phyloP scores from a whole-genome alignment of 495 filamentous ascomycete species.

The Sporormia fimetaria region DNA sequence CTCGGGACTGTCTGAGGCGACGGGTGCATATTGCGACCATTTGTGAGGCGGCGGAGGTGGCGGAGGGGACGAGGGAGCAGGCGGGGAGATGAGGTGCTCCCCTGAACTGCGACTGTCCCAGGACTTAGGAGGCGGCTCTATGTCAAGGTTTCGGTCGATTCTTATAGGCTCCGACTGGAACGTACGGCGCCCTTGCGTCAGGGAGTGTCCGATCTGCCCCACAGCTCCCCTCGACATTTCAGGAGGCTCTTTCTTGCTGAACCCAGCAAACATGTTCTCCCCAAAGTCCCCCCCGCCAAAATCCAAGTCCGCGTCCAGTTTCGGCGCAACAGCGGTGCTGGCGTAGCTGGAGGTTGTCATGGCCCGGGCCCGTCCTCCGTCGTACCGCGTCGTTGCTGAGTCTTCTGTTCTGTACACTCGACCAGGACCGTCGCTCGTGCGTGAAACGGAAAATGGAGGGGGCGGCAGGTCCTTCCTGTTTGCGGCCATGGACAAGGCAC shows the following conservation, averaged over 20 bases:
- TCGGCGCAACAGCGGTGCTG: conserved; percentile 32
- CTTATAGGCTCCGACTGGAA: conserved; percentile 24
- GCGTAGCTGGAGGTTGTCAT: conserved; percentile 34
- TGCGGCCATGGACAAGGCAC: neutral
- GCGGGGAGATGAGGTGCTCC: conserved; percentile 26
- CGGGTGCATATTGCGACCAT: conserved; percentile 9
- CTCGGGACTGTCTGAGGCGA: conserved; percentile 14
- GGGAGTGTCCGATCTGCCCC: conserved; percentile 9
- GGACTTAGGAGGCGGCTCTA: conserved; percentile 25
- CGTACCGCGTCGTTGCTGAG: neutral
- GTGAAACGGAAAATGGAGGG: conserved; percentile 1
- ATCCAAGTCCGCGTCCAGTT: conserved; percentile 23
- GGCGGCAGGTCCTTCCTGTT: conserved; percentile 8
- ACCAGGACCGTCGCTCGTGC: neutral
- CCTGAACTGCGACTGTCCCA: conserved; percentile 27
- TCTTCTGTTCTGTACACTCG: neutral
- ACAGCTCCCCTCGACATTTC: neutral
- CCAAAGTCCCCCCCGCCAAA: conserved; percentile 26
- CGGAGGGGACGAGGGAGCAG: conserved; percentile 9
- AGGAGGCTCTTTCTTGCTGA: conserved; percentile 17
- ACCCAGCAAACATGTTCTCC: conserved; percentile 29
- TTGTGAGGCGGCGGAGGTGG: conserved; percentile 20
- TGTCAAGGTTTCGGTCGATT: conserved; percentile 18
- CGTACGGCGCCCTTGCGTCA: conserved; percentile 7
- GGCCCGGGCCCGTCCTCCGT: conserved; percentile 14